Evolutionary conservation across 1,284 basidiomycete genomes (phyloP), one percentile per base, ranked within the genome.

Genomic region (Ceraceosorus bombacis): DNA sequence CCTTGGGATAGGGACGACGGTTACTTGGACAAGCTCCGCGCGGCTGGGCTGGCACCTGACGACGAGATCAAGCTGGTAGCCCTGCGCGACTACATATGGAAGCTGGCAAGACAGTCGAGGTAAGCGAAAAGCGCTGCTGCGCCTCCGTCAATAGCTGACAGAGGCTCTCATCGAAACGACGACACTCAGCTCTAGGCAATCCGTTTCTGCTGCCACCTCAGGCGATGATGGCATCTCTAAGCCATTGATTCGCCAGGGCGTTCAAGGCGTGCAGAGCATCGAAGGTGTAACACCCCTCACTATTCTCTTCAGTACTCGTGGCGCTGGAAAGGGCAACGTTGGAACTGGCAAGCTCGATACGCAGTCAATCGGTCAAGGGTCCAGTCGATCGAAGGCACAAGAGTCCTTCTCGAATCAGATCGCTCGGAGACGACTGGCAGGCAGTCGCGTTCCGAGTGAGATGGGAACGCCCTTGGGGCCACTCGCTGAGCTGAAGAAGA

Each of bases 271-370:
- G 6, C 69, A 76, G 88, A 89, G 74, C 83, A 93, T 49, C 86
- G 68, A 77, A 12, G 71, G 88, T 4, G 88, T 96, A n/a, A 89
- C 92, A 0, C 91, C 91, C 5, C 90, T 91, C 64, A 98, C 93
- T 0, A 88, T 98, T 27, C 97, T 99, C 79, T 82, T 98, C 68
- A 89, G 85, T 46, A 50, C 65, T 38, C 13, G 37, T 3, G 46
- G 53, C 46, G n/a, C 53, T 15, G n/a, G 15, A 15, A 52, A 27
- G 51, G 43, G 43, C 43, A 13, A n/a, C 8, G 13, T 5, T 7
- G 15, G n/a, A 7, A 15, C 36, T 9, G 15, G 49, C 17, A 46
- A 8, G 43, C 17, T 57, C n/a, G 43, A 12, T 8, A 43, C 36
- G 53, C 41, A 53, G 8, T 40, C 36, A 7, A 10, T 55, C 9